These are phyloP conservation scores for Parathielavia appendiculata DNA, from an alignment of 495 filamentous ascomycete species.

Conservation along the genomic window DNA sequence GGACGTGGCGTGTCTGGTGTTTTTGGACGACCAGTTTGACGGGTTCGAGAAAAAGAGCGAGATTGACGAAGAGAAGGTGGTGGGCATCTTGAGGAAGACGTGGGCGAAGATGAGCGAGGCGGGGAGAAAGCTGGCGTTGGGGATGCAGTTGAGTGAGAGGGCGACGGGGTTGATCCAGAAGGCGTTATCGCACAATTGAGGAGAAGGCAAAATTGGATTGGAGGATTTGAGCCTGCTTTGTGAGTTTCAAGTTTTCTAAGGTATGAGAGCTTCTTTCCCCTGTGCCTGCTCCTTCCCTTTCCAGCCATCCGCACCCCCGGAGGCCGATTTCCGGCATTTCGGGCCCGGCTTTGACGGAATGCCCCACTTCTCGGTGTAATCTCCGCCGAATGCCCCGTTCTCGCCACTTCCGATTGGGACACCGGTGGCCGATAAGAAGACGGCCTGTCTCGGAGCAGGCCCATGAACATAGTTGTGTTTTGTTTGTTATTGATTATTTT, in stretches of 20 bases:
- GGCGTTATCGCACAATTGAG: constrained; percentile 44
- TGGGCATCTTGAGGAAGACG: constrained; percentile 70
- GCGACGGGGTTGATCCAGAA: constrained; percentile 56
- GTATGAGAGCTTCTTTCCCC: not conserved
- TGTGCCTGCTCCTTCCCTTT: too few species aligned
- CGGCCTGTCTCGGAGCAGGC: too few species aligned
- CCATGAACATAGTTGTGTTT: not conserved
- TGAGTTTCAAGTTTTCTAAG: not conserved
- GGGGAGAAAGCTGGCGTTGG: constrained; percentile 63
- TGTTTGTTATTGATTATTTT: not conserved
- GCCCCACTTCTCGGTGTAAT: constrained; percentile 15
- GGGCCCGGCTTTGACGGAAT: not conserved
- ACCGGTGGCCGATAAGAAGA: not conserved
- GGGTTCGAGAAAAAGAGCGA: constrained; percentile 56
- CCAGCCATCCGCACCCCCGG: not conserved
- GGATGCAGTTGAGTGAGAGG: constrained; percentile 57
- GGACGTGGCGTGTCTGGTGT: constrained; percentile 81
- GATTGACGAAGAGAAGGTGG: constrained; percentile 66
- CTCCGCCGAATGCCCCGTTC: constrained; percentile 9
- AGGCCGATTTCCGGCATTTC: not conserved
- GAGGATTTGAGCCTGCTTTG: too few species aligned
- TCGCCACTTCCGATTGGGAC: not conserved
- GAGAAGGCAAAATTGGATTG: not conserved
- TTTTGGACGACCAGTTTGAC: constrained; percentile 79
- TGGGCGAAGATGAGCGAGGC: constrained; percentile 74